Base-by-base conservation (phyloP, 495 filamentous ascomycete species). In the Aspergillus ostianus region DNA sequence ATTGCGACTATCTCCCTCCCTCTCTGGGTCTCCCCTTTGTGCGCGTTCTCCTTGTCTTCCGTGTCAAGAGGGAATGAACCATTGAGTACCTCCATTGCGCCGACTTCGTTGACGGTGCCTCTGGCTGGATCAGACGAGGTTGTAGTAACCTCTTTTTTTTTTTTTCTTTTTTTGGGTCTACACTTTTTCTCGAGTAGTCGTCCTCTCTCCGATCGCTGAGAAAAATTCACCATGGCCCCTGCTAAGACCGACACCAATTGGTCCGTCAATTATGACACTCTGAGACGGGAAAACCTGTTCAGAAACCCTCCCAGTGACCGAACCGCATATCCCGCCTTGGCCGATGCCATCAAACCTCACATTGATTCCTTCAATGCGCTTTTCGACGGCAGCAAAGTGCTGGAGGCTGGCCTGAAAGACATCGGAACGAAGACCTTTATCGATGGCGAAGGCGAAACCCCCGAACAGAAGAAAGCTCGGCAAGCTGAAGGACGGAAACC, bases 301-400 rank as follows among this genome's bases (percentile, higher is more conserved):
- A 82, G 84, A 64, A 85, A 93, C 61, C 93, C 94, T 2, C 93
- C 94, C 1, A 87, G 83, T 66, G 92, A 97, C 66, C 85, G 83
- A 51, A 89, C 92, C 15, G 91, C 94, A 54, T 98, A 94, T 70
- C 94, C 94, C 4, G 83, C 90, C 13, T 82, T 98, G 49, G 87
- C 90, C 51, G 85, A 83, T 46, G 90, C 93, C 2, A 85, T 97
- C 60, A 80, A 87, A 58, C 94, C 94, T 32, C 94, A 98, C 71
- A 86, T 97, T 69, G 86, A 97, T 62, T 93, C 94, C 9, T 98
- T 97, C 85, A 96, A 98, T 79, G 88, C 90, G n/a, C 77, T 97
- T 45, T 92, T 97, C 67, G 86, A 86, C 15, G 77, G 76, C 65
- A 82, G 77, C 62, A 81, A 83, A 63, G 81, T 96, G 23, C 74